Evolutionary conservation across 352 stramenopile species (phyloP).

Genomic region (Globisporangium uncinulatum): DNA sequence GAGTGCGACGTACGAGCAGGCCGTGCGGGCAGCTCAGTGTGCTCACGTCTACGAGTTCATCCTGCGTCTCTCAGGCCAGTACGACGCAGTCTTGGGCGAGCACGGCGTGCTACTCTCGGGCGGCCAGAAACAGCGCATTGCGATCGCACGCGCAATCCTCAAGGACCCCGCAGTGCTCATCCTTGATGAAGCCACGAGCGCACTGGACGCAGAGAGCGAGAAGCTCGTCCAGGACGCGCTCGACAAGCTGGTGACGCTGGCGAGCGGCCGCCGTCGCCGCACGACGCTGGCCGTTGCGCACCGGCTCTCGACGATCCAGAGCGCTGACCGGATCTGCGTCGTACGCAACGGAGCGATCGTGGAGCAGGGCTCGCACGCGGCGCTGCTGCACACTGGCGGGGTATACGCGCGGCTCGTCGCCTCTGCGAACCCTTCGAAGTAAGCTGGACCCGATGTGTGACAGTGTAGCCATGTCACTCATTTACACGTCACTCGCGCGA

Average conservation of each 20-base stretch:
- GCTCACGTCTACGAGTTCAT: constrained; percentile 59
- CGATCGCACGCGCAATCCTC: constrained; percentile 19
- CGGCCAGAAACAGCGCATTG: constrained; percentile 53
- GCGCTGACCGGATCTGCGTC: constrained; percentile 25
- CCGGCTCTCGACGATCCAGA: constrained; percentile 54
- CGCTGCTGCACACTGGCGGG: constrained; percentile 13
- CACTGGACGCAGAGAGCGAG: constrained; percentile 88
- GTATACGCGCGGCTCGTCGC: constrained; percentile 20
- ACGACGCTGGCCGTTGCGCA: constrained; percentile 89
- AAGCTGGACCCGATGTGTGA: not conserved
- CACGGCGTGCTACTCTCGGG: constrained; percentile 30
- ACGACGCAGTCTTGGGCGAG: constrained; percentile 54
- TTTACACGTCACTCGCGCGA: not conserved
- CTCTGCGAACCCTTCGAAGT: not conserved
- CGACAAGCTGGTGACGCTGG: constrained; percentile 21
- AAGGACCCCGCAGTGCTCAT: constrained; percentile 36
- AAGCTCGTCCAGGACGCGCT: constrained; percentile 25
- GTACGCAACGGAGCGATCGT: constrained; percentile 19
- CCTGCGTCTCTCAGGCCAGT: constrained; percentile 75
- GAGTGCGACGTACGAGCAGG: constrained; percentile 11
- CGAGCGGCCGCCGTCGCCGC: constrained; percentile 13
- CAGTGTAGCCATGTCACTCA: constrained; percentile 3
- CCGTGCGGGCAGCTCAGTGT: constrained; percentile 19
- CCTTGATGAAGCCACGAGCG: constrained; percentile 73
- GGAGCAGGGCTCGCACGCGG: constrained; percentile 24